Conservation (phyloP, 345 rosid species). For the Excoecaria cochinchinensis region DNA sequence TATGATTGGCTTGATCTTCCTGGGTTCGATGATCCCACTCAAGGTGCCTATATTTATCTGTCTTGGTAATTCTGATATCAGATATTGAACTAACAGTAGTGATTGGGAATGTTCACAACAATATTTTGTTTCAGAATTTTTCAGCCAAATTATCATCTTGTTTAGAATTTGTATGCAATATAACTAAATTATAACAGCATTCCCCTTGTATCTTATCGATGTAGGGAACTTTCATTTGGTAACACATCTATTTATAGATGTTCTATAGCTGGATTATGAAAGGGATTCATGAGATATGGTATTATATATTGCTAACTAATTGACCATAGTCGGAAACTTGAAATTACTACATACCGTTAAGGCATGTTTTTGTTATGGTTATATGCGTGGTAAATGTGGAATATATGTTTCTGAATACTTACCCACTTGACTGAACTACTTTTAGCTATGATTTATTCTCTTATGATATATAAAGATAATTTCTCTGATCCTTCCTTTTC, state of each 20-base stretch:
- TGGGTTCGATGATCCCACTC: constrained; percentile 46
- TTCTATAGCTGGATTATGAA: not conserved
- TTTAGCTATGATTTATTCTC: not conserved
- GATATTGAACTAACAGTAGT: not conserved
- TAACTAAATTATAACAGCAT: not conserved
- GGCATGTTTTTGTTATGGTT: not conserved
- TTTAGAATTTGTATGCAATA: not conserved
- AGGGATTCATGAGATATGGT: not conserved
- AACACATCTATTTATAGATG: not conserved
- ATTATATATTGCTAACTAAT: not conserved
- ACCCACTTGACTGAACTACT: not conserved
- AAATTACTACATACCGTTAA: not conserved
- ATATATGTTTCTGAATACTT: not conserved
- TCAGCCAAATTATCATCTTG: not conserved
- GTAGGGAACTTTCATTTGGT: not conserved
- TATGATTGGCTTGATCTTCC: constrained; percentile 83
- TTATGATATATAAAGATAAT: not conserved
- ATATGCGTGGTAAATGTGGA: not conserved
- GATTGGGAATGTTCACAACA: not conserved
- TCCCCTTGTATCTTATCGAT: not conserved
- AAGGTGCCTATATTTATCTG: constrained; percentile 44
- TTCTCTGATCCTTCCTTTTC: not conserved
- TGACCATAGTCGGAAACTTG: not conserved
- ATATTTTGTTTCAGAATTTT: not conserved
- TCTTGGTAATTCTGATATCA: not conserved